A percentile compares a stretch with the other conserved stretches of the same genome.
These are phyloP conservation scores for Botrytis cinerea DNA, from an alignment of 2,329 filamentous ascomycete species.

Conservation along the genomic window DNA sequence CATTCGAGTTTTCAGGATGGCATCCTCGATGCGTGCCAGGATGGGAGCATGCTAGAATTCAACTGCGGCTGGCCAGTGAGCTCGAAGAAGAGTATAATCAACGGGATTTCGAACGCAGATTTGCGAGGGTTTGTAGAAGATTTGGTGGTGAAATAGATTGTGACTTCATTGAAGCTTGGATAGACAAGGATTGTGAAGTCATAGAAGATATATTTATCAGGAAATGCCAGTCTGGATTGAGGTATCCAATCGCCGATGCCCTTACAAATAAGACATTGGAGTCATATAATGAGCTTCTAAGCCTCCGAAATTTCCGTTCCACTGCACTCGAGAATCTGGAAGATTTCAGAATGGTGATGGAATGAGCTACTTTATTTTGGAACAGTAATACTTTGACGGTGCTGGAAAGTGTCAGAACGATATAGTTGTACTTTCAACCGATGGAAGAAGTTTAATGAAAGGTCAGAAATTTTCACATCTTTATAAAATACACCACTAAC, in stretches of 20 bases:
- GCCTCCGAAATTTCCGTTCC: not conserved
- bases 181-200: not conserved
- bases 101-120: not conserved
- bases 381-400: not conserved
- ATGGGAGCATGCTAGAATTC: not conserved
- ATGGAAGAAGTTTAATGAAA: not conserved
- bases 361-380: not conserved
- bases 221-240: not conserved
- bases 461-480: not conserved
- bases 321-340: not conserved
- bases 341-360: not conserved
- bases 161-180: not conserved
- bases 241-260: not conserved
- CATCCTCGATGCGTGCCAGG: rapidly evolving
- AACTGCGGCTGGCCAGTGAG: not conserved
- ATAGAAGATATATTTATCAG: not conserved
- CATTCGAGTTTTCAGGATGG: not conserved
- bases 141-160: not conserved
- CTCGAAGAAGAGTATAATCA: not conserved
- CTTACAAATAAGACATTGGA: not conserved
- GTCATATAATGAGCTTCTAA: not conserved
- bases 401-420: not conserved
- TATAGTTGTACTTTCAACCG: not conserved
- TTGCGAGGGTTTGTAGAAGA: not conserved
- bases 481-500: not conserved